phyloP scores from a whole-genome alignment of 164 flowering plant genomes.

The Platanus orientalis region DNA sequence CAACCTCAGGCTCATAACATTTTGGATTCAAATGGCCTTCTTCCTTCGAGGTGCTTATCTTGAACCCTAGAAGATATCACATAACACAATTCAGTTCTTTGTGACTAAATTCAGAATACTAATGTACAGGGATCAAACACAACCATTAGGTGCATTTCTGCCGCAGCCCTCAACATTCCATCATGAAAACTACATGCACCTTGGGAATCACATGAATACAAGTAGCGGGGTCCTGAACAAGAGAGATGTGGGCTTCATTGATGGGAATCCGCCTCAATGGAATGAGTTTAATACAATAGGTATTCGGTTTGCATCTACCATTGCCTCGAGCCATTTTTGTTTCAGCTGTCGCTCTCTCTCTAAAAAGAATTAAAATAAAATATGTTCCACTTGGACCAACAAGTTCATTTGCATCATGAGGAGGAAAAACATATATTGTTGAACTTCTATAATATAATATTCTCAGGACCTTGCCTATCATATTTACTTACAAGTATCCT shows the following conservation, averaged over 20 bases:
- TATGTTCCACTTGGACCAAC: too few relatives aligned
- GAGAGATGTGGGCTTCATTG: slow-evolving; percentile 5
- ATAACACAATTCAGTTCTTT: not conserved
- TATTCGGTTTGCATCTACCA: not conserved
- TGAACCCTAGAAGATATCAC: slow-evolving; percentile 1
- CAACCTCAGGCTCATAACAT: slow-evolving; percentile 31
- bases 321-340: too few relatives aligned
- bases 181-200: slow-evolving; percentile 17
- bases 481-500: too few relatives aligned
- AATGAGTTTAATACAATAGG: slow-evolving; percentile 26
- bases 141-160: slow-evolving; percentile 3
- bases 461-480: too few relatives aligned
- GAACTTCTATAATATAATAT: too few relatives aligned
- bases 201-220: slow-evolving; percentile 20
- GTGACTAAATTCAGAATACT: not conserved
- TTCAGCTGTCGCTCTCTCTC: too few relatives aligned
- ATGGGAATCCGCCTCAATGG: slow-evolving; percentile 34
- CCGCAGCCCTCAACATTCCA: slow-evolving; percentile 6
- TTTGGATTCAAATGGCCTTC: slow-evolving; percentile 40
- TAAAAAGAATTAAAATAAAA: too few relatives aligned
- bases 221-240: slow-evolving; percentile 19
- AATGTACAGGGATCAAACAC: slow-evolving; percentile 21
- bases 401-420: too few relatives aligned
- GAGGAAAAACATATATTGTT: too few relatives aligned
- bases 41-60: slow-evolving; percentile 32